Evolutionary conservation across 2,329 filamentous ascomycete genomes (phyloP), one percentile per base, ranked within the genome.

Genomic region (Penicillium thymicola): DNA sequence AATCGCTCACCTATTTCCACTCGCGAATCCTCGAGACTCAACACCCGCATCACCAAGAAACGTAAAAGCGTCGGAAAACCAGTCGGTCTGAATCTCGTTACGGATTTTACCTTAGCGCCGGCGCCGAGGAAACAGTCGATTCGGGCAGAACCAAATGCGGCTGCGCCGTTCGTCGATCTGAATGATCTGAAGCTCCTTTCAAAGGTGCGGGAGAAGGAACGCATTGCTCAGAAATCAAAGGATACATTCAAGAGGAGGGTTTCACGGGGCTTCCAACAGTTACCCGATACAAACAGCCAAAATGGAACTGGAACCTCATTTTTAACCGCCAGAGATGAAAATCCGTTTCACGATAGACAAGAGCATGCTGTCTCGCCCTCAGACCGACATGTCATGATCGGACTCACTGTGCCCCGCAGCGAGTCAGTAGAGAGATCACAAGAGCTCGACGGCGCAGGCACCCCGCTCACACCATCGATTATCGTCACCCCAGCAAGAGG

Each of bases 301-400:
- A 57, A 57, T 36, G 51, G 49, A 36, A 58, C 51, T 32, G 51
- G 45, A 40, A 54, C 51, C n/a, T 55, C 62, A 4, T 65, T 59
- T 38, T 61, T 67, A 27, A 55, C 61, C 34, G 51, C 55, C 23
- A 57, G 53, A 28, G 13, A 54, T 30, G 55, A 61, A 38, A 41
- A 63, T 45, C 59, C 59, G 18, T 63, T 60, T 27, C 65, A 52
- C 23, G 71, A 70, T 54, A 67, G 61, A n/a, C 60, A 53, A 8
- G 66, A 66, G 14, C 55, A 71, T 37, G 73, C 70, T 7, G 59
- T 78, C 6, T 80, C 78, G 4, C 77, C 77, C 2, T 77, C 75
- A 2, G 76, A 78, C 57, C 66, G 76, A 13, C 72, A 76, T 13
- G 76, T 81, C 16, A 70, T 78, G 57, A 80, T 80, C 51, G 78